Evolutionary conservation across 2,329 filamentous ascomycete genomes (phyloP), one percentile per base, ranked within the genome.

Genomic region (Acrocalymma vagum): DNA sequence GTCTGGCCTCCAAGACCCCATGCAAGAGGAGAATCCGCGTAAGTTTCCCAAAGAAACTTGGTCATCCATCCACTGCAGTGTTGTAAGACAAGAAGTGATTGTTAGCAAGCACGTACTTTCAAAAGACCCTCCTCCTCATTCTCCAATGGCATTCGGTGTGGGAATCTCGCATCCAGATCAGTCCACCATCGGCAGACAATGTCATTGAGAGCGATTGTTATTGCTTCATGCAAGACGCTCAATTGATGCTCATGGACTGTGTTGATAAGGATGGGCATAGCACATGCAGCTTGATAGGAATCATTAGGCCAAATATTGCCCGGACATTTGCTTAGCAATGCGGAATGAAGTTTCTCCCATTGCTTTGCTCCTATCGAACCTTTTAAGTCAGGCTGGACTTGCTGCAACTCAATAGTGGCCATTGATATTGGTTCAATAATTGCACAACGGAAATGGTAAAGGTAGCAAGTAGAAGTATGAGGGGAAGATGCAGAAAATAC

Each of bases 1-100:
- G 21, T 33, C 30, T 33, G 30, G 30, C 30, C 30, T 33, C 30
- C 30, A 33, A 33, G 30, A 33, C 23, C 30, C 30, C 30, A 33
- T 33, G 30, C 30, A 33, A n/a, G 13, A 11, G 18, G 30, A 33
- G 20, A 33, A 33, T 22, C 25, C 25, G 17, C 25, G 17, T 16
- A 33, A 15, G 22, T 11, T 33, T 14, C 30, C 30, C 22, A 16
- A 23, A 14, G 30, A 33, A 22, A 33, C 30, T 33, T 33, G 30
- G 30, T 23, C 5, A 33, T 33, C 30, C 11, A 33, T 33, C 30
- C 30, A 33, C 30, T 33, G 22, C 25, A n/a, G 17, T 14, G 21
- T 22, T 7, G 20, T 33, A 23, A 33, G 30, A 11, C 16, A n/a
- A 11, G 30, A 24, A 33, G 30, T 21, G 17, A 3, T 24, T 13